Percentiles rank a stretch among this genome's conserved stretches.
These are phyloP conservation scores for Calonectria crousiana DNA, from an alignment of 2,329 filamentous ascomycete species.

Conservation along the genomic window DNA sequence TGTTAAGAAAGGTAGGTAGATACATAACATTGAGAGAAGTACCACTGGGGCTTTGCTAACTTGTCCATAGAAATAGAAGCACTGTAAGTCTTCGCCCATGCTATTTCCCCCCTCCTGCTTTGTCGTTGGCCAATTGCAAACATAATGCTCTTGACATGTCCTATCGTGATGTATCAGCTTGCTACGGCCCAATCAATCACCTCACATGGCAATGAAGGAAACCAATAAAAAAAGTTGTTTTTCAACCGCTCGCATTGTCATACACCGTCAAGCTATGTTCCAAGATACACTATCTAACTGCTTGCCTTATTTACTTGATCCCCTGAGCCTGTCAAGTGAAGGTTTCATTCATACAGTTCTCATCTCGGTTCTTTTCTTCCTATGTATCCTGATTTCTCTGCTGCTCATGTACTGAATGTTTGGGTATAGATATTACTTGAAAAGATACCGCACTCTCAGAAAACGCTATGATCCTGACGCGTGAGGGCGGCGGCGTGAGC, in stretches of 20 bases:
- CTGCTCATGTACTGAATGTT: conserved; percentile 36
- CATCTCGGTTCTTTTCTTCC: background rate
- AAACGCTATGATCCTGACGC: conserved; percentile 76
- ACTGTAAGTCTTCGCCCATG: conserved; percentile 72
- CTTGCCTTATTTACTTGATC: conserved; percentile 6
- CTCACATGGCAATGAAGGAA: background rate
- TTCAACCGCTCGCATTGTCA: conserved; percentile 4
- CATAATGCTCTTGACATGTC: background rate
- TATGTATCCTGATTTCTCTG: conserved; percentile 24
- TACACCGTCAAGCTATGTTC: background rate
- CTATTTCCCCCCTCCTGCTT: background rate
- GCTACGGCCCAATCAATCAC: background rate
- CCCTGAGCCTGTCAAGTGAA: conserved; percentile 16
- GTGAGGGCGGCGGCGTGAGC: conserved; percentile 34
- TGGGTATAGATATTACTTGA: conserved; percentile 72
- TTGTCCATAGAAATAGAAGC: conserved; percentile 82
- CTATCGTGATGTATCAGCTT: background rate
- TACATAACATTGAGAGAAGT: background rate
- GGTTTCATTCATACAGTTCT: conserved; percentile 1
- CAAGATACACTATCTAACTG: conserved; percentile 9
- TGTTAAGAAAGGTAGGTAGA: conserved; percentile 90
- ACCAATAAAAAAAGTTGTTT: background rate
- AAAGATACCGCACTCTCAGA: conserved; percentile 87
- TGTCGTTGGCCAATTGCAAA: background rate
- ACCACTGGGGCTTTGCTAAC: conserved; percentile 9